A percentile compares a stretch with the other conserved stretches of the same genome.
These are phyloP conservation scores for Solanum sitiens DNA, from an alignment of 257 asterid species.

Conservation along the genomic window DNA sequence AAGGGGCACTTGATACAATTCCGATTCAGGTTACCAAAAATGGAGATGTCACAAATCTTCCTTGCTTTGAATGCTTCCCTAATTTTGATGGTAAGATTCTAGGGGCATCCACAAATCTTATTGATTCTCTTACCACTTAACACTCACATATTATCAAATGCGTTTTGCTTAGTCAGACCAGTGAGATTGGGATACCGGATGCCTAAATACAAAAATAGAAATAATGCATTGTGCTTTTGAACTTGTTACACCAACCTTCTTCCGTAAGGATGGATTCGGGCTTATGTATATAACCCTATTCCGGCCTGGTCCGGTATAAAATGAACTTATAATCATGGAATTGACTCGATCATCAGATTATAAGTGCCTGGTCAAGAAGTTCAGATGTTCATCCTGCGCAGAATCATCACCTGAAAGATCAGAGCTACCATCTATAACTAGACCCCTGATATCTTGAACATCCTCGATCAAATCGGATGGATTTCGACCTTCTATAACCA, in stretches of 20 bases:
- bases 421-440: too few species aligned
- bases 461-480: too few species aligned
- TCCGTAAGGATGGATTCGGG: too few species aligned
- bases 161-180: neutral
- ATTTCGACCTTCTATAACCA: too few species aligned
- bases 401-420: too few species aligned
- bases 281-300: too few species aligned
- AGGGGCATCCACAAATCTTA: slow-evolving; percentile 58
- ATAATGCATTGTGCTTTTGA: neutral
- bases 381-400: too few species aligned
- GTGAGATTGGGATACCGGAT: neutral
- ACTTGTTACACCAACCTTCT: neutral
- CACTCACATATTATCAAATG: neutral
- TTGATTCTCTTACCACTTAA: slow-evolving; percentile 80
- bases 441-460: too few species aligned
- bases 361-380: too few species aligned
- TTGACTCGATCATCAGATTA: too few species aligned
- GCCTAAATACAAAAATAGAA: neutral
- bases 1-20: slow-evolving; percentile 61
- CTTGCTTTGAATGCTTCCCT: slow-evolving; percentile 50
- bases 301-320: too few species aligned
- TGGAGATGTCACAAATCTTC: slow-evolving; percentile 45
- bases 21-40: slow-evolving; percentile 29
- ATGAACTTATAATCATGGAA: too few species aligned
- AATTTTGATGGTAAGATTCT: slow-evolving; percentile 66